Percentiles rank a stretch among this genome's conserved stretches.
Conservation (phyloP, 1,139 yeast genomes). For the Pichia sp. region DNA sequence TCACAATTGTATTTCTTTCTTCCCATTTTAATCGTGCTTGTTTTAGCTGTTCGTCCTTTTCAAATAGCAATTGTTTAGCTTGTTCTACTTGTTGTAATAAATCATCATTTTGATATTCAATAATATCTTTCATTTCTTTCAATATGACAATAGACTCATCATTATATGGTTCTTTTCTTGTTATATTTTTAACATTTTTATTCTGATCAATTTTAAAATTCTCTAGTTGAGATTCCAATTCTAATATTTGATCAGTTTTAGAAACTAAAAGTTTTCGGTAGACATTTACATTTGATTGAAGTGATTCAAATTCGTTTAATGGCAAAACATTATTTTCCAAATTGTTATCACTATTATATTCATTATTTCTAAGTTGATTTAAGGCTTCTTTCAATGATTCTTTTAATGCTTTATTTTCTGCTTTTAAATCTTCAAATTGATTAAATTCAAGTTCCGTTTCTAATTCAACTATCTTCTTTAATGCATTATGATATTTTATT, state of each 20-base stretch:
- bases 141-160: conserved; percentile 1
- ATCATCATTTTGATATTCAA: conserved; percentile 7
- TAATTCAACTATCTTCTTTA: conserved; percentile 10
- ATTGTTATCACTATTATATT: too few species aligned
- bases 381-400: too few species aligned
- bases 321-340: too few species aligned
- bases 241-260: conserved; percentile 10
- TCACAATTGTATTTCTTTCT: conserved; percentile 2
- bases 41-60: conserved; percentile 3
- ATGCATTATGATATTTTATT: conserved; percentile 8
- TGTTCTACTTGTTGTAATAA: conserved; percentile 6
- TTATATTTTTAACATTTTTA: not conserved
- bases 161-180: not conserved
- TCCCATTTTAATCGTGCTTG: not conserved
- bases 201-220: not conserved
- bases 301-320: not conserved
- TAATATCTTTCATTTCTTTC: conserved; percentile 6
- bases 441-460: conserved; percentile 7
- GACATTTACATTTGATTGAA: conserved; percentile 7
- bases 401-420: too few species aligned
- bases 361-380: too few species aligned
- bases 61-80: conserved; percentile 2
- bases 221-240: conserved; percentile 8
- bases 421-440: not conserved
- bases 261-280: conserved; percentile 10